Conservation (phyloP, 2,329 filamentous ascomycete species). For the Aureobasidium zeae region DNA sequence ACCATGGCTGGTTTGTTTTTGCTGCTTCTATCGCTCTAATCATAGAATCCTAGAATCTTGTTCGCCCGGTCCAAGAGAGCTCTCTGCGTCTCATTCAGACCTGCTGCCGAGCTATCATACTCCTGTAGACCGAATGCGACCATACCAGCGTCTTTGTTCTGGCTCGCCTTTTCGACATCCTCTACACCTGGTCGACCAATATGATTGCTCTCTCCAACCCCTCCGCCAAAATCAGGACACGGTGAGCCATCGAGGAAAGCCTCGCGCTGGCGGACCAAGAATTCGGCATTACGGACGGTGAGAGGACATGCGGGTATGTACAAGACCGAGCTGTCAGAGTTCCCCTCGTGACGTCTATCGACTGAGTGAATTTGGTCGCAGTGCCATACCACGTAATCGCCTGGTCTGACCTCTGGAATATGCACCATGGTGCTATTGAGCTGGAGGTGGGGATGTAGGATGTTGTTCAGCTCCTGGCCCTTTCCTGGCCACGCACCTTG, state of each 20-base stretch:
- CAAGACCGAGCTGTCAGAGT: slow-evolving; percentile 67
- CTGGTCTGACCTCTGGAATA: slow-evolving; percentile 57
- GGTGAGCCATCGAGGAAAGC: slow-evolving; percentile 54
- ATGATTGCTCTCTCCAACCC: slow-evolving; percentile 52
- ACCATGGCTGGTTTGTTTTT: not conserved
- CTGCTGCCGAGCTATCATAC: slow-evolving; percentile 39
- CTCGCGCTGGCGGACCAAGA: slow-evolving; percentile 60
- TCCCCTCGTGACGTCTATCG: slow-evolving; percentile 65
- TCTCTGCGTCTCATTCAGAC: slow-evolving; percentile 43
- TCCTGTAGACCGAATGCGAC: slow-evolving; percentile 46
- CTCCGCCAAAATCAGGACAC: slow-evolving; percentile 44
- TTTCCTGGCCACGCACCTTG: slow-evolving; percentile 62
- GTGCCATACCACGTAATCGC: slow-evolving; percentile 72
- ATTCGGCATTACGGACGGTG: slow-evolving; percentile 63
- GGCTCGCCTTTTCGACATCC: slow-evolving; percentile 27
- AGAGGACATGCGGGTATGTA: slow-evolving; percentile 84
- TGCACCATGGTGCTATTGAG: slow-evolving; percentile 62
- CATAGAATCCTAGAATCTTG: slow-evolving; percentile 42
- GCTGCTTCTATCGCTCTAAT: not conserved
- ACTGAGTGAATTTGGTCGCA: slow-evolving; percentile 60
- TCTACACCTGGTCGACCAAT: slow-evolving; percentile 33
- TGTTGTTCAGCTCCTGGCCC: slow-evolving; percentile 57
- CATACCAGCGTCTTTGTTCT: slow-evolving; percentile 35
- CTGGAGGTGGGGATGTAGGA: slow-evolving; percentile 61
- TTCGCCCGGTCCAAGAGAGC: slow-evolving; percentile 45